A percentile compares a stretch with the other conserved stretches of the same genome.
Conservation (phyloP, 2,329 filamentous ascomycete species). For the Polychaeton citri region DNA sequence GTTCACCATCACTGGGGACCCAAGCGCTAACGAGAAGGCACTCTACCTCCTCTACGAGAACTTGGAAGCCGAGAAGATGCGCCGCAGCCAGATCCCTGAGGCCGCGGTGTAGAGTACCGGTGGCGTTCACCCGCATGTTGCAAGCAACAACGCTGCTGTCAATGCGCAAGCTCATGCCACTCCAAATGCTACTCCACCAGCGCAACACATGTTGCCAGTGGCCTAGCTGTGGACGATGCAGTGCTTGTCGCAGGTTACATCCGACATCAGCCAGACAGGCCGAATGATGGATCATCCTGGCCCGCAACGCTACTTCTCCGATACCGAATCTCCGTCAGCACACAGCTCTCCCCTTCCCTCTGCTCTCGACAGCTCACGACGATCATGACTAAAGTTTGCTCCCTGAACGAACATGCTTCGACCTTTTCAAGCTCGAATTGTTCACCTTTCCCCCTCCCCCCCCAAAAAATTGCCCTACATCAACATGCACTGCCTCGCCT, state of each 20-base stretch:
- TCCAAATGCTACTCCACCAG: not conserved
- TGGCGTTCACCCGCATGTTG: not conserved
- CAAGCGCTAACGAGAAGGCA: slow-evolving; percentile 87
- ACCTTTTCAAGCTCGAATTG: too few relatives aligned
- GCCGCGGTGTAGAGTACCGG: slow-evolving; percentile 18
- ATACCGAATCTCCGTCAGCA: too few relatives aligned
- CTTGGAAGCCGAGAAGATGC: slow-evolving; percentile 97
- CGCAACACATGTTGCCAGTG: not conserved
- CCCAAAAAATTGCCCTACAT: too few relatives aligned
- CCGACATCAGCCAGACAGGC: too few relatives aligned
- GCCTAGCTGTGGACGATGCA: not conserved
- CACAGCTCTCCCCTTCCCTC: too few relatives aligned
- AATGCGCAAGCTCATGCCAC: not conserved
- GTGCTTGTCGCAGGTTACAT: not conserved
- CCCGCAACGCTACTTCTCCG: too few relatives aligned
- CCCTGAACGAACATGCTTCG: too few relatives aligned
- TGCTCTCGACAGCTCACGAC: too few relatives aligned
- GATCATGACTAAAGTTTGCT: too few relatives aligned
- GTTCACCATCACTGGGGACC: slow-evolving; percentile 98
- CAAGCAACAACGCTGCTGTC: not conserved
- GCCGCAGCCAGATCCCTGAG: slow-evolving; percentile 64
- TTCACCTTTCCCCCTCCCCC: too few relatives aligned
- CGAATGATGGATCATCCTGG: too few relatives aligned
- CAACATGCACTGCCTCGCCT: too few relatives aligned
- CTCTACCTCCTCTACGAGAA: slow-evolving; percentile 97